Percentiles rank a stretch among this genome's conserved stretches.
Evolutionary conservation across 805 yeast genomes (phyloP).

Genomic region (Kazachstania taianensis): DNA sequence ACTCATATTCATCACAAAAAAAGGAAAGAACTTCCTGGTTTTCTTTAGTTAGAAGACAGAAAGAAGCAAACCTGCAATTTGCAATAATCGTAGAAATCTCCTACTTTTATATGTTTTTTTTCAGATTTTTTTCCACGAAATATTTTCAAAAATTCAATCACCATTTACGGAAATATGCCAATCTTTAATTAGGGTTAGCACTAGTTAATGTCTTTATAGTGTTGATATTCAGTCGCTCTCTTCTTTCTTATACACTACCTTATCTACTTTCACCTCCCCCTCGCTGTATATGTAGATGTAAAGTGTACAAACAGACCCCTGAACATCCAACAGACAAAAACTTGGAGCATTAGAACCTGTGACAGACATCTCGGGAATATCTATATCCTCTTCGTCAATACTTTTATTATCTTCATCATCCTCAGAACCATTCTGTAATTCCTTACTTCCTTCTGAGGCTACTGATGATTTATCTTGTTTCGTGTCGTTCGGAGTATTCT

Average conservation of each 20-base stretch:
- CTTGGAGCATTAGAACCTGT: conserved; percentile 53
- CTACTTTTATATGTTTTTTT: conserved; percentile 13
- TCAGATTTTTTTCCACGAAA: too few relatives aligned
- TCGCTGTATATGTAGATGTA: conserved; percentile 75
- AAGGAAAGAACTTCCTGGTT: conserved; percentile 28
- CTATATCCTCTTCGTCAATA: conserved; percentile 13
- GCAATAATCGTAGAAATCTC: neutral
- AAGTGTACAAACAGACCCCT: conserved; percentile 64
- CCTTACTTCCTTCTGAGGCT: conserved; percentile 2
- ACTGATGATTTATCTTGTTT: conserved; percentile 1
- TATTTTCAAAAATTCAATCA: too few relatives aligned
- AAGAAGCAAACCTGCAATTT: neutral
- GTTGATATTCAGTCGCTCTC: too few relatives aligned
- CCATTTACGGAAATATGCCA: too few relatives aligned
- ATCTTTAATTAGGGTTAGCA: too few relatives aligned
- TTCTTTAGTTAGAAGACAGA: conserved; percentile 3
- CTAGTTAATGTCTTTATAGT: too few relatives aligned
- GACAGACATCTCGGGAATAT: conserved; percentile 16
- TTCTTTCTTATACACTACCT: conserved; percentile 55
- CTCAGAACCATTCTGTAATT: conserved; percentile 2
- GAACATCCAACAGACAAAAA: conserved; percentile 82
- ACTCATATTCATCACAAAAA: conserved; percentile 81
- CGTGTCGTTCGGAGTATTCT: conserved; percentile 2
- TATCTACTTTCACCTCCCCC: conserved; percentile 85
- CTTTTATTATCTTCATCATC: conserved; percentile 4